These are phyloP conservation scores for Aspergillus awamori DNA, from an alignment of 2,329 filamentous ascomycete species.

Conservation along the genomic window DNA sequence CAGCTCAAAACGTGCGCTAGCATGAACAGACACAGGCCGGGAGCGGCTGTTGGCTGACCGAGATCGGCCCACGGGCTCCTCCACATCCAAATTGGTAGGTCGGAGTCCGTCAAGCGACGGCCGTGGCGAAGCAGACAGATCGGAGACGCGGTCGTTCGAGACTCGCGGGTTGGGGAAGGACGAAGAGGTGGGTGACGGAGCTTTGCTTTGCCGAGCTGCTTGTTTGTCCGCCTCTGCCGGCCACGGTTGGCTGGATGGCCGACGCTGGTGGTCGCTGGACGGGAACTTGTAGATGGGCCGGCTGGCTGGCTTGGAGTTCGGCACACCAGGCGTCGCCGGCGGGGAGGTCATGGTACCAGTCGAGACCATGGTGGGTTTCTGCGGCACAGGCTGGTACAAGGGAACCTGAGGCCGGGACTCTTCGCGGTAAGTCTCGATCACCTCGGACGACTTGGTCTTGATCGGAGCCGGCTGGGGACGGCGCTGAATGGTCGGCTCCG, in stretches of 20 bases:
- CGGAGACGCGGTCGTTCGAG: slow-evolving; percentile 53
- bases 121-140: slow-evolving; percentile 60
- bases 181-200: slow-evolving; percentile 38
- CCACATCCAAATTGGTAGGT: slow-evolving; percentile 64
- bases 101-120: slow-evolving; percentile 73
- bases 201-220: slow-evolving; percentile 27
- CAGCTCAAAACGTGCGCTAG: slow-evolving; percentile 81
- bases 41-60: slow-evolving; percentile 68
- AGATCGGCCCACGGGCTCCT: slow-evolving; percentile 60
- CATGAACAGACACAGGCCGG: slow-evolving; percentile 79
- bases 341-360: slow-evolving; percentile 79
- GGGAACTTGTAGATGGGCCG: slow-evolving; percentile 60
- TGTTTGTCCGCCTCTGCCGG: slow-evolving; percentile 31
- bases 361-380: slow-evolving; percentile 61
- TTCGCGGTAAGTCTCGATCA: slow-evolving; percentile 27
- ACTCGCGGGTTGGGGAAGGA: slow-evolving; percentile 53
- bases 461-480: slow-evolving; percentile 29
- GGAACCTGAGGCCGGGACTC: slow-evolving; percentile 34
- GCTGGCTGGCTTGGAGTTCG: slow-evolving; percentile 32
- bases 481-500: slow-evolving; percentile 29
- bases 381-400: slow-evolving; percentile 49
- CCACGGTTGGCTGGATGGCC: slow-evolving; percentile 55
- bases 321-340: slow-evolving; percentile 45
- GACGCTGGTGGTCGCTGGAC: slow-evolving; percentile 45
- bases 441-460: slow-evolving; percentile 27